phyloP scores from a whole-genome alignment of 306 rosid species.

The Medicago arabica region DNA sequence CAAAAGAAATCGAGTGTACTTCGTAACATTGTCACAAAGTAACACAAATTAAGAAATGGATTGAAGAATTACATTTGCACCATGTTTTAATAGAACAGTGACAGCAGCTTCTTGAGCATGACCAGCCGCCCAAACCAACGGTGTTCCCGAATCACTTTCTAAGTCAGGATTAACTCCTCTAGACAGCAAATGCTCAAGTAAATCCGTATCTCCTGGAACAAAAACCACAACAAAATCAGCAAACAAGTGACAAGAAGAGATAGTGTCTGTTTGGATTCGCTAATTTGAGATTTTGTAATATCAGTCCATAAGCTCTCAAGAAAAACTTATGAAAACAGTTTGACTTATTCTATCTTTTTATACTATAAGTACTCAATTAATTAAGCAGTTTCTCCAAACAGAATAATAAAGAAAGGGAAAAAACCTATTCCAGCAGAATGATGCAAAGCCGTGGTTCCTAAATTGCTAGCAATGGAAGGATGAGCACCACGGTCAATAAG shows the following conservation, averaged over 20 bases:
- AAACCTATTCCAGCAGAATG: slow-evolving; percentile 91
- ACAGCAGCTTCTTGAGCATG: slow-evolving; percentile 85
- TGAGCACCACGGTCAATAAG: slow-evolving; percentile 74
- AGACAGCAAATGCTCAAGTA: slow-evolving; percentile 73
- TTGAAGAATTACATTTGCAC: slow-evolving; percentile 71
- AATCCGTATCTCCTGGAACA: slow-evolving; percentile 75
- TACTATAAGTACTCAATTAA: background rate
- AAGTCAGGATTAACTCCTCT: slow-evolving; percentile 72
- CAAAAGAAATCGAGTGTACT: background rate
- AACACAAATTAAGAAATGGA: slow-evolving; percentile 2
- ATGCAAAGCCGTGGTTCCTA: slow-evolving; percentile 89
- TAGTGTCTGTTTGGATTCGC: too few species aligned
- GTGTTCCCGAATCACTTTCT: slow-evolving; percentile 89
- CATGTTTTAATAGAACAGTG: slow-evolving; percentile 67
- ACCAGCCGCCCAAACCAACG: slow-evolving; percentile 97
- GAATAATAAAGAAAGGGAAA: background rate
- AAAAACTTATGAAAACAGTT: too few species aligned
- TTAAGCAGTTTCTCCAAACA: background rate
- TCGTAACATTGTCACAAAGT: slow-evolving; percentile 5
- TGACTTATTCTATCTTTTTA: background rate
- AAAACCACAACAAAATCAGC: slow-evolving; percentile 31
- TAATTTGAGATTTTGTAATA: too few species aligned
- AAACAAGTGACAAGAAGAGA: background rate
- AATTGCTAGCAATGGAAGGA: slow-evolving; percentile 69
- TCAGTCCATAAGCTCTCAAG: too few species aligned